A percentile compares a stretch with the other conserved stretches of the same genome.
Conservation (phyloP, 805 yeast genomes). For the Helenozyma rhizophorensis region DNA sequence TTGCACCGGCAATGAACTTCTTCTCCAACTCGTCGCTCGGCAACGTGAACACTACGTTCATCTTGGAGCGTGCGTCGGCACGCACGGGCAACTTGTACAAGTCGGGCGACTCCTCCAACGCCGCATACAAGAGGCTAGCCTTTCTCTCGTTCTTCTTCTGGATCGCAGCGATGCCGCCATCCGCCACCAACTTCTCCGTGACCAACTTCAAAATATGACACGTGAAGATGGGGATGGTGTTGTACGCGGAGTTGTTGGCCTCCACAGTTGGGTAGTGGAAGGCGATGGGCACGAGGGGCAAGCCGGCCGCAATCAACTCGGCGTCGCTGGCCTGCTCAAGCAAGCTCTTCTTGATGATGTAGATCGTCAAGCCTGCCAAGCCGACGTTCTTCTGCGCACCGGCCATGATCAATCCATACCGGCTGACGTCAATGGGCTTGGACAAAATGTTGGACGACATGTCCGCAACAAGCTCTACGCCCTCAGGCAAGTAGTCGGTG, state of each 20-base stretch:
- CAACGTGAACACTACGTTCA: slow-evolving; percentile 91
- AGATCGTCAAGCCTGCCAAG: slow-evolving; percentile 89
- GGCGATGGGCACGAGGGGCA: slow-evolving; percentile 88
- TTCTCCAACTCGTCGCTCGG: slow-evolving; percentile 60
- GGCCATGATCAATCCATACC: slow-evolving; percentile 87
- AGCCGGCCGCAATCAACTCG: slow-evolving; percentile 50
- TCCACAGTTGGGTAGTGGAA: slow-evolving; percentile 84
- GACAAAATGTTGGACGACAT: slow-evolving; percentile 92
- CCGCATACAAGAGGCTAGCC: slow-evolving; percentile 58
- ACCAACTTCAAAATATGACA: slow-evolving; percentile 82
- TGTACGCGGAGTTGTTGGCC: slow-evolving; percentile 86
- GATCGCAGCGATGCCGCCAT: slow-evolving; percentile 72
- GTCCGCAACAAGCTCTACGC: slow-evolving; percentile 85
- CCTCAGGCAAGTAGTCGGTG: slow-evolving; percentile 51
- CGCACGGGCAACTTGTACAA: slow-evolving; percentile 67
- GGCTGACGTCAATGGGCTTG: slow-evolving; percentile 70
- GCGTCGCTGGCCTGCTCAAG: slow-evolving; percentile 64
- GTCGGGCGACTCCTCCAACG: slow-evolving; percentile 61
- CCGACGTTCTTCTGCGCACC: slow-evolving; percentile 99
- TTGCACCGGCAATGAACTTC: slow-evolving; percentile 67
- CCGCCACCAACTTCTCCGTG: slow-evolving; percentile 51
- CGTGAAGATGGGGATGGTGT: slow-evolving; percentile 93
- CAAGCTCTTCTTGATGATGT: slow-evolving; percentile 79
- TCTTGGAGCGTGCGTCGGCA: slow-evolving; percentile 62
- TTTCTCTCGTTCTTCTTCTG: slow-evolving; percentile 55